Evolutionary conservation across 1,284 basidiomycete species (phyloP), one percentile per base, ranked within the genome.

Genomic region (Schizophyllum commune): DNA sequence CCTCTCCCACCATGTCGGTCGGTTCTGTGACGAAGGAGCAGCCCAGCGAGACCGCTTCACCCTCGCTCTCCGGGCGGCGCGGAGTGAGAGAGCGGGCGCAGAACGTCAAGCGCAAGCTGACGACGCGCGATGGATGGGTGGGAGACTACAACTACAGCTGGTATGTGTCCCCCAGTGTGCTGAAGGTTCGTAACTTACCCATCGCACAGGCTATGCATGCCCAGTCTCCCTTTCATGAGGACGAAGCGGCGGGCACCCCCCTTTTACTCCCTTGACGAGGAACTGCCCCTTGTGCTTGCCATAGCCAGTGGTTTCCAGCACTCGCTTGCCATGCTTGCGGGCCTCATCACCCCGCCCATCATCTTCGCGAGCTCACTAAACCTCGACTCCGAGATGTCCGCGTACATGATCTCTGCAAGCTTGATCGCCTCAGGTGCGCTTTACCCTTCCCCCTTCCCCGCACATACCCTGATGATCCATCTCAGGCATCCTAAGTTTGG

Each of bases 371-470:
- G 79, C 61, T 72, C 84, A 2, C 72, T 89, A 51, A 83, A 74
- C 63, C 73, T 89, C 27, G 83, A 87, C 60, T 65, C 75, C 6
- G 72, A 73, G 53, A 83, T 79, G 0, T 86, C 86, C 17, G 77
- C 89, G 1, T 94, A 94, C 69, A 84, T 94, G 84, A 85, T 94
- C 67, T 91, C 89, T 3, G 84, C 91, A 1, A 89, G 86, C 4
- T 77, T 94, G 58, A 93, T 94, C 68, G 82, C 85, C 52, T 88
- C 86, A 70, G 88, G 91, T 85, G 64, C 21, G 76, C 27, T 13
- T 69, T 17, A 52, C 57, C 22, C 7, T 68, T n/a, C 27, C 58
- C 7, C 22, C 20, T 51, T 54, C 60, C 21, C n/a, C 55, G 20
- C 15, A 51, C n/a, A 22, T 11, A 60, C 9, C 27, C 39, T 47